Evolutionary conservation across 2,329 filamentous ascomycete species (phyloP), one percentile per base, ranked within the genome.

Genomic region (Sarocladiaceae sp.): DNA sequence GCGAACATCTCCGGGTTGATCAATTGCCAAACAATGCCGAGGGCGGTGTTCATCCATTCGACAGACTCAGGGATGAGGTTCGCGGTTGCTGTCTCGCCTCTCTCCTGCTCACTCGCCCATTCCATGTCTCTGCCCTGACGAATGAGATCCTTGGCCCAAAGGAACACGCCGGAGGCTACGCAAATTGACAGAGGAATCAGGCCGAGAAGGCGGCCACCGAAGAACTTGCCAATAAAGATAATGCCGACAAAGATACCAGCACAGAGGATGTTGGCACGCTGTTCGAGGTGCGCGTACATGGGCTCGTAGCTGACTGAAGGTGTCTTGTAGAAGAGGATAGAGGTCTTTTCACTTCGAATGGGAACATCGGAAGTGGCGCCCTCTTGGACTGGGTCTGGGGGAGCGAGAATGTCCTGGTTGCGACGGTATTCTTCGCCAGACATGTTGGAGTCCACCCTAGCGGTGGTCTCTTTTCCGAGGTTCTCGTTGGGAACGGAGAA

Each of bases 1-100:
- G 83, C 76, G 67, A 99, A 94, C 88, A 97, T 95, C 39, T 97
- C 93, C 0, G 94, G 93, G 63, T 97, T 95, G 57, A 97, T 85
- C 3, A 97, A 74, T 1, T 90, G 88, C 94, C 94, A 99, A 39
- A 94, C 78, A 37, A 96, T 81, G 2, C 81, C 82, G 3, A 97
- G 70, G 49, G 94, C 82, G 0, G 89, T 92, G 66, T 99, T 99
- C 80, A 99, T 87, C 94, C 94, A 97, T 56, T 92, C 87, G 6
- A 96, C 92, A 0, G 89, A 95, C 70, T 97, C 93, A 0, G 93
- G 93, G 6, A 97, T 86, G 25, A 97, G 74, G 62, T 97, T 97
- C 26, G 87, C 84, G 2, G 88, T 90, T 1, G 93, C 90, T 67
- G 84, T 91, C 71, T 94, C 80, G 3, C 93, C 93, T 54, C 93